Conservation (phyloP, 2,329 filamentous ascomycete species). For the Juglanconis oblonga region DNA sequence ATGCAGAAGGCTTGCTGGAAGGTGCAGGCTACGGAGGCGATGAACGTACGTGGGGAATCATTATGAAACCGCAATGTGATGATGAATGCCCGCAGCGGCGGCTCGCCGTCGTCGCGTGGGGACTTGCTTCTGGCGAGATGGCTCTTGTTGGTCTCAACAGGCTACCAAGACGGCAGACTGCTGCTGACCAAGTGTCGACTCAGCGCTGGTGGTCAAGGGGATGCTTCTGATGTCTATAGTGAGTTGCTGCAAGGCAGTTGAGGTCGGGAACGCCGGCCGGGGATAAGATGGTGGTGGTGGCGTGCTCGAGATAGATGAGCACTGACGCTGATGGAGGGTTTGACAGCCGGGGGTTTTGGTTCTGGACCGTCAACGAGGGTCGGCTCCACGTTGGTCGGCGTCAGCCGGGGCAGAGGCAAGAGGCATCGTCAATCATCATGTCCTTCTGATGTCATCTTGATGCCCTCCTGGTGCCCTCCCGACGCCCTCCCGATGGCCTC, state of each 20-base stretch:
- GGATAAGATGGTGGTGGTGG: slow-evolving; percentile 7
- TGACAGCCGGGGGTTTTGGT: neutral
- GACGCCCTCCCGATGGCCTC: too few relatives aligned
- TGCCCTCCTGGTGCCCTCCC: too few relatives aligned
- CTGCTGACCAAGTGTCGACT: slow-evolving; percentile 3
- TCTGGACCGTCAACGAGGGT: neutral
- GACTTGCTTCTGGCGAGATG: slow-evolving; percentile 2
- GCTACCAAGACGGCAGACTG: neutral
- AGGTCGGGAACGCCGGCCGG: slow-evolving; percentile 2
- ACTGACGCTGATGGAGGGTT: slow-evolving; percentile 3
- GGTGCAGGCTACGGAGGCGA: too few relatives aligned
- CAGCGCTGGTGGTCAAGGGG: neutral
- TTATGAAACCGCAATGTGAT: neutral
- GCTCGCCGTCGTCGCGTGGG: neutral
- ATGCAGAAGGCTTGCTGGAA: neutral
- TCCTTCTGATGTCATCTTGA: too few relatives aligned
- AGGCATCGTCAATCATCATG: too few relatives aligned
- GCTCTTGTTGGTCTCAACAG: neutral
- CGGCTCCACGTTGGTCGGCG: neutral
- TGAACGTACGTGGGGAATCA: too few relatives aligned
- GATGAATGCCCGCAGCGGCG: neutral
- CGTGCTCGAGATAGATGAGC: slow-evolving; percentile 19
- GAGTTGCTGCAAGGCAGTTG: neutral
- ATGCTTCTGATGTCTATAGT: neutral
- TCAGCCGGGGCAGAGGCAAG: too few relatives aligned